These are phyloP conservation scores for Chamaecrista fasciculata DNA, from an alignment of 306 rosid genomes.

Conservation along the genomic window DNA sequence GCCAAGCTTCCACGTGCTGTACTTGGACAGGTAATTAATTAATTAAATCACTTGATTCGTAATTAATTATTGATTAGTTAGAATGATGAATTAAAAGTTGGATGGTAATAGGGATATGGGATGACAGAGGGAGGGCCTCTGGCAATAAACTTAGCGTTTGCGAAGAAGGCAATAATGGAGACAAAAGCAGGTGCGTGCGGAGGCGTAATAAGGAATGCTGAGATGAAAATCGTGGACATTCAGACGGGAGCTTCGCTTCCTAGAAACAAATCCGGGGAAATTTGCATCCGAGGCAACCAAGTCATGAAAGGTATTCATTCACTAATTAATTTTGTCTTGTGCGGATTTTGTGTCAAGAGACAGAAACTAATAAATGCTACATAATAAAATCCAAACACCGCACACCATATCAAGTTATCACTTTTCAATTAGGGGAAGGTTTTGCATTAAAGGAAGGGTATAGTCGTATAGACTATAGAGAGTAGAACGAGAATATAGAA, in stretches of 20 bases:
- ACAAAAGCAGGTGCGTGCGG: slow-evolving; percentile 84
- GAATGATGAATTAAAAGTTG: too few relatives aligned
- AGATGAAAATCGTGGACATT: slow-evolving; percentile 66
- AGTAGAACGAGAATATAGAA: too few relatives aligned
- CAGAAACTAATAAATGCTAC: too few relatives aligned
- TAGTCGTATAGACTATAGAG: too few relatives aligned
- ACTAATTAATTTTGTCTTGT: too few relatives aligned
- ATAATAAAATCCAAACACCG: too few relatives aligned
- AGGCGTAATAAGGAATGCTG: slow-evolving; percentile 62
- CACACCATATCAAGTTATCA: too few relatives aligned
- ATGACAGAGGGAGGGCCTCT: slow-evolving; percentile 88
- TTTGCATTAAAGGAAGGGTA: too few relatives aligned
- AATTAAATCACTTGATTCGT: too few relatives aligned
- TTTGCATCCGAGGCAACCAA: slow-evolving; percentile 73
- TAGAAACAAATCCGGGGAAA: slow-evolving; percentile 62
- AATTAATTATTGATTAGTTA: too few relatives aligned
- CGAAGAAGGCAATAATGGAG: slow-evolving; percentile 50
- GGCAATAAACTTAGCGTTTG: slow-evolving; percentile 64
- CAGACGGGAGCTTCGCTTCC: slow-evolving; percentile 68
- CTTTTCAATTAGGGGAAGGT: too few relatives aligned
- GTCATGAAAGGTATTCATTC: slow-evolving; percentile 97
- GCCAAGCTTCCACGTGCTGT: slow-evolving; percentile 56
- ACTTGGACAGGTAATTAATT: slow-evolving; percentile 61
- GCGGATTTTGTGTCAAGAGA: too few relatives aligned
- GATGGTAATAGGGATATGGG: slow-evolving; percentile 63